Base-by-base conservation (phyloP, 805 yeast genomes). In the Starmerella cellae region DNA sequence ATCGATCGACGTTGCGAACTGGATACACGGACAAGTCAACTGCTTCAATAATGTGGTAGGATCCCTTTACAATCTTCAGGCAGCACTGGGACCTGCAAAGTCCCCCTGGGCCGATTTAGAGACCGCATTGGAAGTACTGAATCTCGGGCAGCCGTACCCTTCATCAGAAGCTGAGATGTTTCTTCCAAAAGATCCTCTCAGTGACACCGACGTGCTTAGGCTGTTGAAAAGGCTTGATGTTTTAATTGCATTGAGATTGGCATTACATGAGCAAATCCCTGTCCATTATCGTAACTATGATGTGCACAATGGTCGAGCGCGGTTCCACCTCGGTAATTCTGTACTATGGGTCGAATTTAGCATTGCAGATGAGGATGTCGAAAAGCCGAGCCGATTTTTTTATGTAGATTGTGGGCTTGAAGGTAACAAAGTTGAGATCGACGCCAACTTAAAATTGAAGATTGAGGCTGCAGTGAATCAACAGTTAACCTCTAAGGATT, bases 101-200 rank as follows among this genome's bases (percentile, higher is more conserved):
- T 63, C 88, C 41, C 94, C 95, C 4, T 83, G 84, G 59, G 91
- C 95, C 0, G 99, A 91, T 60, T 60, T 91, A 18, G 70, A 77
- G 20, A 87, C 97, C 0, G 83, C 94, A 1, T 64, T 88, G 51
- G 93, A 88, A 56, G 95, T 91, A 0, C 66, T 87, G 42, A 73
- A 76, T 32, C 67, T 73, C 31, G 94, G 94, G 3, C 66, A 79
- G 47, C 95, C 96, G 1, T 75, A 73, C 30, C 66, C 82, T 31
- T 77, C 84, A 2, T 67, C 79, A 0, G 48, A 47, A 19, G 46
- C 48, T 4, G 28, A 29, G 32, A 11, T 26, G 29, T 73, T 75
- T 48, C 60, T 78, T 4, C 67, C 71, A 14, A 60, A 64, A 11
- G 59, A 65, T 29, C 66, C 66, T 4, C 64, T 88, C 4, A 65